Evolutionary conservation across 148 eudicot genomes (phyloP).

Genomic region (Rhododendron molle): DNA sequence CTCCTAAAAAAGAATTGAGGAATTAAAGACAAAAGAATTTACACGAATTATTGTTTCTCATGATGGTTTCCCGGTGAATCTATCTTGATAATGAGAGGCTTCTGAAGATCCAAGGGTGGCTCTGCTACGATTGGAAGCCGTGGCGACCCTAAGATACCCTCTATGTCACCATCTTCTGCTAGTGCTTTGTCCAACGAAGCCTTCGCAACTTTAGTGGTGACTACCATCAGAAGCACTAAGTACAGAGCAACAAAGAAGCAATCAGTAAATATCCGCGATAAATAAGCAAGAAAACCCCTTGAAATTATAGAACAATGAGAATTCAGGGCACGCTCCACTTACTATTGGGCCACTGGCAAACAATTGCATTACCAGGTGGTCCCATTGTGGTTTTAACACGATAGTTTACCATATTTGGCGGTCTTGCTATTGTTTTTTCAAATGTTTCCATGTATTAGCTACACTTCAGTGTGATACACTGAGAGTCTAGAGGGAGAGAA

Average conservation of each 20-base stretch:
- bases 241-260: conserved; percentile 4
- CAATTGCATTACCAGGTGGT: neutral
- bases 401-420: neutral
- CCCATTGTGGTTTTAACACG: neutral
- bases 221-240: conserved; percentile 60
- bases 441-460: neutral
- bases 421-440: neutral
- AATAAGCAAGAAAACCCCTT: neutral
- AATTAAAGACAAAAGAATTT: conserved; percentile 22
- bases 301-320: neutral
- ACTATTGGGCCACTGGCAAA: neutral
- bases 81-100: conserved; percentile 49
- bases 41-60: conserved; percentile 23
- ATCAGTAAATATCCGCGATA: neutral
- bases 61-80: conserved; percentile 33
- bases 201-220: conserved; percentile 78
- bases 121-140: conserved; percentile 30
- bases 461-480: neutral
- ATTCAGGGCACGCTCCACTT: neutral
- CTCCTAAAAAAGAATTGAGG: conserved; percentile 6
- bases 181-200: conserved; percentile 81
- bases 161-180: conserved; percentile 50
- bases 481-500: neutral
- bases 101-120: conserved; percentile 37
- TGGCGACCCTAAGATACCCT: conserved; percentile 28